Conservation (phyloP, 345 rosid genomes). For the Eucalyptus curtisii region DNA sequence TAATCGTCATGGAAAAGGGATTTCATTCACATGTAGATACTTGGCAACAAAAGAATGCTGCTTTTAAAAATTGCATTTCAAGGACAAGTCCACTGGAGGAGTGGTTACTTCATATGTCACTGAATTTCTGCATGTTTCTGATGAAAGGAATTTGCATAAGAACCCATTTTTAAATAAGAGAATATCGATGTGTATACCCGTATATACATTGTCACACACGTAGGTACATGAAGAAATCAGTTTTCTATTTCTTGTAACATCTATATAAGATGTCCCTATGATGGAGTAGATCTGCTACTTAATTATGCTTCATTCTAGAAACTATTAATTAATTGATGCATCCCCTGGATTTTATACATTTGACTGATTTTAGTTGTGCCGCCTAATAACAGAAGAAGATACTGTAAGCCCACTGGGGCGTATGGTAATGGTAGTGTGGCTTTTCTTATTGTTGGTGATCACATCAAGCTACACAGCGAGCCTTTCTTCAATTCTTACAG, state of each 20-base stretch:
- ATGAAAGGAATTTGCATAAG: background rate
- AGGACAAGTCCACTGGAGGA: background rate
- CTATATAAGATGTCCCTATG: background rate
- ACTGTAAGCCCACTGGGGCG: constrained; percentile 53
- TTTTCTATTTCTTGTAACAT: background rate
- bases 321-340: background rate
- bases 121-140: background rate
- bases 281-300: background rate
- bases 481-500: constrained; percentile 82
- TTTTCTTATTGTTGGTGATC: constrained; percentile 72
- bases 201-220: background rate
- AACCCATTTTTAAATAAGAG: background rate
- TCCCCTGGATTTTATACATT: background rate
- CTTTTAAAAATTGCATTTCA: background rate
- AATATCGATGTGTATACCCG: background rate
- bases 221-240: background rate
- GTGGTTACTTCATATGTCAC: background rate
- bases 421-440: constrained; percentile 87
- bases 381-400: constrained; percentile 39
- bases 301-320: background rate
- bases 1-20: background rate
- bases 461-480: constrained; percentile 90
- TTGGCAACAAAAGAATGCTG: background rate
- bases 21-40: background rate
- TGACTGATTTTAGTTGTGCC: background rate